Base-by-base conservation (phyloP, 2,329 filamentous ascomycete genomes). In the Scedosporium apiospermum region DNA sequence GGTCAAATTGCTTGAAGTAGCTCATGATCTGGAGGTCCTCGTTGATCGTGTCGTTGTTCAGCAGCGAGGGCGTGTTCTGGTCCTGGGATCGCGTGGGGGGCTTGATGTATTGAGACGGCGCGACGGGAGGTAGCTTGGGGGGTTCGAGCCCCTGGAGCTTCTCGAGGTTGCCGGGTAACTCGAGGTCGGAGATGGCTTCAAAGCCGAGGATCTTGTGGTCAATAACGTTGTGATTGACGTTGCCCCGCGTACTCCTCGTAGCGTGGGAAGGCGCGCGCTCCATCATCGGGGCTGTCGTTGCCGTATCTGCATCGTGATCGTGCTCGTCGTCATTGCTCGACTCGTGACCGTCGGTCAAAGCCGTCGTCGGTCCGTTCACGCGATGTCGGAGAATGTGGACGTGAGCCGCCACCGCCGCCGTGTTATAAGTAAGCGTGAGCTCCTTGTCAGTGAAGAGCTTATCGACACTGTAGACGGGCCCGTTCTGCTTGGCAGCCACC, bases 361-460 rank as follows among this genome's bases (percentile, higher is more conserved):
- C 78, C 26, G 46, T 58, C n/a, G 57, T 23, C 10, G 69, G 70
- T 60, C 82, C 83, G 66, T 82, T 80, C 41, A 76, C 70, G 59
- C 81, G 82, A 69, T 85, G 84, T 42, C 83, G 81, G 61, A 86
- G 73, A 63, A 88, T 78, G 68, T 86, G 83, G 65, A 83, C 82
- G 70, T 87, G 83, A 7, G 86, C 81, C 2, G 85, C 85, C 21
- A 87, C 68, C 34, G 86, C 85, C 4, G 86, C 82, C 4, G 78
- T 75, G 64, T 87, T 88, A 71, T 88, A 88, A 30, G 83, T 84
- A 76, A 88, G 80, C 4, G 82, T 80, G 34, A 89, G 78, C 73
- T 89, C 86, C 72, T 87, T 88, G 67, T 89, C 86, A 0, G 86
- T 88, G 60, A 89, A 89, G 44, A 89, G 80, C 75, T 88, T 88